These are phyloP conservation scores for Colletotrichum theobromicola DNA, from an alignment of 2,329 filamentous ascomycete species.

Conservation along the genomic window DNA sequence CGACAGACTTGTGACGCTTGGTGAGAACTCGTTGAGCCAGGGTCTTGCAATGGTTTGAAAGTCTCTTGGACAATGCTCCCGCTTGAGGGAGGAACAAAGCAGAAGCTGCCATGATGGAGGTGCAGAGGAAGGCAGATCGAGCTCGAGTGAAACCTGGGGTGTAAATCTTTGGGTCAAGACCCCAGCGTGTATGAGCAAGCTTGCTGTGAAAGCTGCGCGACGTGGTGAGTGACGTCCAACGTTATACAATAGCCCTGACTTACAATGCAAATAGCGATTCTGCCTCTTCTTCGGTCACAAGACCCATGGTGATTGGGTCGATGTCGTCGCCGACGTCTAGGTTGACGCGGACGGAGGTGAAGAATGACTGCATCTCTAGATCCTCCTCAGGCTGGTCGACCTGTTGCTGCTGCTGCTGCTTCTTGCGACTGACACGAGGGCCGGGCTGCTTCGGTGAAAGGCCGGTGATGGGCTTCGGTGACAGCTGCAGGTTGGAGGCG, in stretches of 20 bases:
- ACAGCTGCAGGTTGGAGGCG: conserved; percentile 71
- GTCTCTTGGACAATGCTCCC: conserved; percentile 67
- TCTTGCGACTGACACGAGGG: conserved; percentile 18
- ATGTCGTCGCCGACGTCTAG: conserved; percentile 68
- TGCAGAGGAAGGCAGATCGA: conserved; percentile 74
- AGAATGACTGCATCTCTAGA: conserved; percentile 66
- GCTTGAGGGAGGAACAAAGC: conserved; percentile 70
- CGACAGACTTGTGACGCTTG: conserved; percentile 70
- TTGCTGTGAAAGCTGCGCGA: conserved; percentile 67
- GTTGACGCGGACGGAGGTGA: conserved; percentile 67
- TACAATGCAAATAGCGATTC: conserved; percentile 70
- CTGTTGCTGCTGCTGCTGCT: conserved; percentile 2
- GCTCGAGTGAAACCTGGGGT: conserved; percentile 69
- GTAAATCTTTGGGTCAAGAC: conserved; percentile 71
- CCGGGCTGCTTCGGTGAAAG: conserved; percentile 20
- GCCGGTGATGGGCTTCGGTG: conserved; percentile 37
- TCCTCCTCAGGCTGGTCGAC: conserved; percentile 40
- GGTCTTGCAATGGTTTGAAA: conserved; percentile 67
- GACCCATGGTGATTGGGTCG: conserved; percentile 72
- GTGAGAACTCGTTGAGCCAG: conserved; percentile 68
- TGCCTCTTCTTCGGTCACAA: conserved; percentile 71
- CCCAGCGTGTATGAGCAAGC: conserved; percentile 76
- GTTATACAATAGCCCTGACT: conserved; percentile 29
- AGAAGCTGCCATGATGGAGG: conserved; percentile 72
- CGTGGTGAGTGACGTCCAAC: background rate